A percentile compares a stretch with the other conserved stretches of the same genome.
Evolutionary conservation across 1,139 yeast genomes (phyloP).

Genomic region (Blastobotrys capitulatus): DNA sequence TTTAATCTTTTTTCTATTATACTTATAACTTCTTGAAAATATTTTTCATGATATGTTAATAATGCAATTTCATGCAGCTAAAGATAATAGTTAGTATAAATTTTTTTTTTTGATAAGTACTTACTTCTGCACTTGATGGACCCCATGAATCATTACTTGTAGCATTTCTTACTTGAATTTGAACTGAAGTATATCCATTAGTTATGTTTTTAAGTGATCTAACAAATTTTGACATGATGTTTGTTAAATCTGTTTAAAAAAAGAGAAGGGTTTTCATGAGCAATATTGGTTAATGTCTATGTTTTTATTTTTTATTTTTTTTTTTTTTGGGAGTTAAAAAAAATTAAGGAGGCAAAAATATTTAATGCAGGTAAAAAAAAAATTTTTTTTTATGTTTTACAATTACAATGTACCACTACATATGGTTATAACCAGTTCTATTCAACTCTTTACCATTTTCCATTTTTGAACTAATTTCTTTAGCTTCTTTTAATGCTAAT

Average conservation of each 20-base stretch:
- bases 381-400: neutral
- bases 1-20: conserved; percentile 88
- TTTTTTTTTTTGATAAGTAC: too few species aligned
- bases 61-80: conserved; percentile 75
- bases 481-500: conserved; percentile 52
- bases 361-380: neutral
- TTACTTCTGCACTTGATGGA: conserved; percentile 60
- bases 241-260: conserved; percentile 9
- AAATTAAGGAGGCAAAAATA: neutral
- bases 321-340: too few species aligned
- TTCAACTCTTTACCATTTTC: neutral
- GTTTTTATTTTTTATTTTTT: too few species aligned
- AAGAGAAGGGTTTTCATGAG: too few species aligned
- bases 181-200: conserved; percentile 82
- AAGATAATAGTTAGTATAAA: conserved; percentile 1
- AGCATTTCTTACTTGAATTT: conserved; percentile 78
- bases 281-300: too few species aligned
- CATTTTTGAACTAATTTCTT: neutral
- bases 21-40: conserved; percentile 85
- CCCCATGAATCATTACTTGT: conserved; percentile 88
- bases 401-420: neutral
- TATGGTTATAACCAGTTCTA: conserved; percentile 11
- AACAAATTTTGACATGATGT: conserved; percentile 46
- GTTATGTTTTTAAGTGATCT: conserved; percentile 89
- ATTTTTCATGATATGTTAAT: conserved; percentile 63